Evolutionary conservation across 495 filamentous ascomycete genomes (phyloP).

Genomic region (Trichoderma gamsii): DNA sequence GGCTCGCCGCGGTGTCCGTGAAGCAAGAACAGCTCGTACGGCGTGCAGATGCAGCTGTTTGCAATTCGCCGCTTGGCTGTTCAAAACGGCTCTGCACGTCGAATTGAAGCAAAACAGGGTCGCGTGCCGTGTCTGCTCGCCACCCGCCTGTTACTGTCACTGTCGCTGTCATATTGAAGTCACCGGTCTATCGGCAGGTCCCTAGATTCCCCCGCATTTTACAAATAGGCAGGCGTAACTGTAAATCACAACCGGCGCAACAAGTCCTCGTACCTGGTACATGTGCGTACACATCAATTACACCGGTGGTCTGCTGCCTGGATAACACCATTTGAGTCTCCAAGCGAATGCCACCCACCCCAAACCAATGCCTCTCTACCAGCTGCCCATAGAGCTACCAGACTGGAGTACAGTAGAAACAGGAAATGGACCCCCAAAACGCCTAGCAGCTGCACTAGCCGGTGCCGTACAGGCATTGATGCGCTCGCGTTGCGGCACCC

Average conservation of each 20-base stretch:
- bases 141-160: neutral
- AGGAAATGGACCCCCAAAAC: neutral
- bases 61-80: too few species aligned
- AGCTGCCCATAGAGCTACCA: too few species aligned
- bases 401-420: too few species aligned
- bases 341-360: constrained; percentile 10
- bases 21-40: too few species aligned
- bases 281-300: neutral
- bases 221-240: neutral
- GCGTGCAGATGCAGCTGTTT: too few species aligned
- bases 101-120: neutral
- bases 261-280: neutral
- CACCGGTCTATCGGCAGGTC: neutral
- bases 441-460: neutral
- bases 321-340: neutral
- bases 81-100: too few species aligned
- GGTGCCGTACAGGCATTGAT: neutral
- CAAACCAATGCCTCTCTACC: neutral
- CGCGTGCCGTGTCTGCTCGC: neutral
- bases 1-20: too few species aligned
- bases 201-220: constrained; percentile 14
- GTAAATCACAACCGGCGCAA: neutral
- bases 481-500: neutral
- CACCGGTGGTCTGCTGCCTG: neutral
- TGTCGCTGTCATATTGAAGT: neutral